Percentiles rank a stretch among this genome's conserved stretches.
These are phyloP conservation scores for Mucor velutinosus DNA, from an alignment of 371 early-diverging fungal genomes.

Conservation along the genomic window DNA sequence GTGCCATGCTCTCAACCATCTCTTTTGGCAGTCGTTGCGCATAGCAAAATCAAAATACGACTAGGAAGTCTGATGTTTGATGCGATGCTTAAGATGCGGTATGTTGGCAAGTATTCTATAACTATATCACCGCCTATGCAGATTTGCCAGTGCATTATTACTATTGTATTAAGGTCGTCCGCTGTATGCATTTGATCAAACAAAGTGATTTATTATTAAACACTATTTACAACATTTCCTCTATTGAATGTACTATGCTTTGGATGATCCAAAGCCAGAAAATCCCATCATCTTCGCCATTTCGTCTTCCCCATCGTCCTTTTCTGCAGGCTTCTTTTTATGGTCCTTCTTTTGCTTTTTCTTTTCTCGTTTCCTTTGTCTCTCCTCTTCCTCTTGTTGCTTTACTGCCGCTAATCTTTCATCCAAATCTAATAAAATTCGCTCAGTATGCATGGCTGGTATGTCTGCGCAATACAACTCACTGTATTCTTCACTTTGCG, in stretches of 20 bases:
- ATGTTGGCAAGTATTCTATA: no score
- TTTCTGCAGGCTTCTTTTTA: slow-evolving; percentile 44
- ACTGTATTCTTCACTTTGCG: slow-evolving; percentile 58
- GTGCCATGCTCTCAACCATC: no score
- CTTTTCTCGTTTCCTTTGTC: slow-evolving; percentile 47
- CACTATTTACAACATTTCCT: neutral
- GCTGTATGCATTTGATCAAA: neutral
- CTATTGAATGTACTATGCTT: slow-evolving; percentile 15
- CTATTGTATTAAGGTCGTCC: no score
- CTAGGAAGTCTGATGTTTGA: no score
- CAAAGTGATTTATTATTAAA: neutral
- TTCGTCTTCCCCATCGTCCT: slow-evolving; percentile 31
- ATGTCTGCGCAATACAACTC: neutral
- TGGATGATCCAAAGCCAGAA: slow-evolving; percentile 50
- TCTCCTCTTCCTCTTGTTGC: slow-evolving; percentile 57
- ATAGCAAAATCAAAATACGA: no score
- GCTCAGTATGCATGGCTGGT: neutral
- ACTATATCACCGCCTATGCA: no score
- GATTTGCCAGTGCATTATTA: no score
- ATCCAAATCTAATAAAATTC: slow-evolving; percentile 50
- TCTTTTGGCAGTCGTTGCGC: no score
- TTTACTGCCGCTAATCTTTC: slow-evolving; percentile 49
- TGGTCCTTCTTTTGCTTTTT: slow-evolving; percentile 56
- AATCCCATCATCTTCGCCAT: slow-evolving; percentile 60
- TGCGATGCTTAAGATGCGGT: no score